phyloP scores from a whole-genome alignment of 257 asterid genomes.

The Fraxinus pennsylvanica region DNA sequence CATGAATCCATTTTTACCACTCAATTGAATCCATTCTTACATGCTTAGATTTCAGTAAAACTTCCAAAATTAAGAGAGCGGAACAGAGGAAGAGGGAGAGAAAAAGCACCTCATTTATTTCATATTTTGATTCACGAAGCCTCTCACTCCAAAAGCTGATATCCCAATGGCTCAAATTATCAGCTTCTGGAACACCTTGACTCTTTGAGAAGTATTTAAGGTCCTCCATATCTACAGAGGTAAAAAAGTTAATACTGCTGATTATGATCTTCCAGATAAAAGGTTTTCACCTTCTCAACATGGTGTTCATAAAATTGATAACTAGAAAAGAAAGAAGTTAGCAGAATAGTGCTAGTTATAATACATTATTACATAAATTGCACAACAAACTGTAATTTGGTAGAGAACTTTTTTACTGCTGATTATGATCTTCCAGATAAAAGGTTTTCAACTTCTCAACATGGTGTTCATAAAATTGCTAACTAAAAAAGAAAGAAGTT shows the following conservation, averaged over 20 bases:
- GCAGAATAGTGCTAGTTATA: background rate
- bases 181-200: constrained; percentile 91
- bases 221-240: constrained; percentile 76
- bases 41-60: background rate
- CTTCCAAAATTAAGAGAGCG: background rate
- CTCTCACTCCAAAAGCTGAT: constrained; percentile 91
- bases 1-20: background rate
- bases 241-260: constrained; percentile 21
- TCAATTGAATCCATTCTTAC: background rate
- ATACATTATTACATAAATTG: background rate
- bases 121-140: constrained; percentile 89
- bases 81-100: constrained; percentile 10
- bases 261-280: constrained; percentile 13
- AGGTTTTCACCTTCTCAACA: background rate
- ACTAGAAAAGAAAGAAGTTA: background rate
- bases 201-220: constrained; percentile 67
- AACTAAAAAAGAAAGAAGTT: background rate
- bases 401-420: background rate
- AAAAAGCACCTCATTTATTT: constrained; percentile 75
- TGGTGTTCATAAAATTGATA: background rate
- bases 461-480: background rate
- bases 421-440: constrained; percentile 12
- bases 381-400: background rate
- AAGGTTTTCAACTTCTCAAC: background rate
- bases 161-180: constrained; percentile 81